Base-by-base conservation (phyloP, 352 stramenopile species). In the Pythium aphanidermatum region DNA sequence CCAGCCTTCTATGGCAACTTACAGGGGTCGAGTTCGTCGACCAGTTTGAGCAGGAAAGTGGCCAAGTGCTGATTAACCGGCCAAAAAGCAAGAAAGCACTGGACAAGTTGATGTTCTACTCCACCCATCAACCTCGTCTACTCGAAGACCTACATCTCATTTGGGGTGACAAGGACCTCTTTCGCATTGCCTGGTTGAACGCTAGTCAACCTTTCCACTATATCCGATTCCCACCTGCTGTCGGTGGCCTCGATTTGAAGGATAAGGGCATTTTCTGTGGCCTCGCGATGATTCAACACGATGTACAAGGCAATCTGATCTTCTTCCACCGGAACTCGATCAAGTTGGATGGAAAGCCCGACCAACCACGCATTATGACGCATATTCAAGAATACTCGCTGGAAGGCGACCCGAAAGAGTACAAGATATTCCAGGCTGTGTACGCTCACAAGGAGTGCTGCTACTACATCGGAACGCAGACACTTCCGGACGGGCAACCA, bases 261-360 rank as follows among this genome's bases (percentile, higher is more conserved):
- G 70, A 86, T 46, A 84, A 86, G 44, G 67, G 74, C 34, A 68
- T 91, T 12, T 94, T 91, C 45, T 94, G 82, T 34, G 82, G 79
- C 2, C 60, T 92, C 11, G 72, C 79, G 2, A 94, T 94, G 77
- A 80, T 94, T 41, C 82, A 94, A 63, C 76, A 94, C 55, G 82
- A 94, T 43, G 65, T 86, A 4, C 69, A 90, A 27, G 82, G 82
- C 45, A 82, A 90, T 43, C 51, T 91, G 26, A 65, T 94, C 11
- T 94, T 94, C 34, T 86, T 92, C 58, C 82, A 94, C 53, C 79
- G 82, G 20, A 92, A 94, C 51, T 83, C 70, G 19, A 83, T 91
- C 51, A 94, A 94, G 64, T 55, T 94, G 21, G 69, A 85, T 38
- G 81, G 81, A 34, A 69, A 70, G 21, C 62, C 57, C 5, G 60